These are phyloP conservation scores for Solioccasus polychromus DNA, from an alignment of 768 basidiomycete species.

Conservation along the genomic window DNA sequence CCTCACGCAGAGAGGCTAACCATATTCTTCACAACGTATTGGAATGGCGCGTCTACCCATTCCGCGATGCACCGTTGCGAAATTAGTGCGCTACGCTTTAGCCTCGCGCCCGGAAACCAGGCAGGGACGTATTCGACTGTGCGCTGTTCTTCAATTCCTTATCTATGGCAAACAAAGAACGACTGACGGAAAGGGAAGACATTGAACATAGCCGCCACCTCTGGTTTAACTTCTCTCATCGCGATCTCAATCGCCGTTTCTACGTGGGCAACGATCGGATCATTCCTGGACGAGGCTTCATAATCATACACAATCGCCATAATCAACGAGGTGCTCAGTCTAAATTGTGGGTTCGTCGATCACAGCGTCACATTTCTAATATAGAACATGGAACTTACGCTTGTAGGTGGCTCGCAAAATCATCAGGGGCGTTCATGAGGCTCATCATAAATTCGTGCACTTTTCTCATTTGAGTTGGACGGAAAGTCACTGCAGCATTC, in stretches of 20 bases:
- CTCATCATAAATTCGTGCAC: constrained; percentile 24
- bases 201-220: constrained; percentile 6
- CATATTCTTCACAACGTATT: constrained; percentile 10
- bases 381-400: constrained; percentile 4
- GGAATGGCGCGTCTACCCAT: constrained; percentile 11
- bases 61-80: not conserved
- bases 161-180: not conserved
- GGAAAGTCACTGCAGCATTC: constrained; percentile 23
- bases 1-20: not conserved
- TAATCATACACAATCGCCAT: constrained; percentile 14
- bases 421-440: constrained; percentile 22
- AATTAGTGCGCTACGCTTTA: constrained; percentile 4
- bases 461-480: constrained; percentile 30
- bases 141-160: not conserved
- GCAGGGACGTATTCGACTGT: constrained; percentile 5
- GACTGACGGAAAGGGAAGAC: constrained; percentile 10
- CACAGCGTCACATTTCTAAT: not conserved
- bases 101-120: constrained; percentile 11
- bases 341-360: not conserved
- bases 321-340: constrained; percentile 9
- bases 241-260: constrained; percentile 11
- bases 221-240: constrained; percentile 5
- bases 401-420: constrained; percentile 18
- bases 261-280: constrained; percentile 9
- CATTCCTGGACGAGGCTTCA: not conserved